Percentiles rank a stretch among this genome's conserved stretches.
Conservation (phyloP, 768 basidiomycete genomes). For the Ramaria sp. region DNA sequence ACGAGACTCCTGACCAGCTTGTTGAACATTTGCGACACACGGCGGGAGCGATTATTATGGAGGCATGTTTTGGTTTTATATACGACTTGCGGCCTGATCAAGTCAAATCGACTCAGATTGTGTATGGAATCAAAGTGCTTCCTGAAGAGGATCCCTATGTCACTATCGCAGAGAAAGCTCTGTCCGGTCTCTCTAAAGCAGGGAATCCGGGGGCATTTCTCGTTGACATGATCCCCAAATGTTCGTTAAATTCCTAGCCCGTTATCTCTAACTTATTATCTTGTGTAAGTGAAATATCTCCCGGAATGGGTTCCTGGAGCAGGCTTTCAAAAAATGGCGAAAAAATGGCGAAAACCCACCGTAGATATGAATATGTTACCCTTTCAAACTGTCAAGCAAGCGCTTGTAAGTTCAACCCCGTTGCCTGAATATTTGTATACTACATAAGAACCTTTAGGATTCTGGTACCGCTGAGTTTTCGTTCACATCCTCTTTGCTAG, state of each 20-base stretch:
- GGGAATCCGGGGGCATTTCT: conserved; percentile 43
- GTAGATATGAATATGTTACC: neutral
- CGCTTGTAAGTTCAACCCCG: neutral
- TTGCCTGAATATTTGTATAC: neutral
- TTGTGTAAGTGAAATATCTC: conserved; percentile 3
- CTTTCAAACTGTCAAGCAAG: neutral
- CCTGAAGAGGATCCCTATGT: conserved; percentile 34
- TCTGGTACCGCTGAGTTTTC: conserved; percentile 7
- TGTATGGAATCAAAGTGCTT: conserved; percentile 33
- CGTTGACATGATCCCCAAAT: conserved; percentile 36
- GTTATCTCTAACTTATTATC: neutral
- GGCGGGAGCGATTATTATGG: neutral
- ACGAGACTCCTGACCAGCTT: conserved; percentile 32
- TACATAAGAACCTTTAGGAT: neutral
- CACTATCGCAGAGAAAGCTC: conserved; percentile 38
- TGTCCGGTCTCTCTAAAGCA: conserved; percentile 42
- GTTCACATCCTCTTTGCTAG: conserved; percentile 16
- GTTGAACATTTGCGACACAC: neutral
- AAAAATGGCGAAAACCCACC: neutral
- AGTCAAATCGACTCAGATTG: conserved; percentile 22
- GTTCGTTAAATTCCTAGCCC: conserved; percentile 16
- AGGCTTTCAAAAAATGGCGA: conserved; percentile 1
- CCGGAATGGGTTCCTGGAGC: conserved; percentile 9
- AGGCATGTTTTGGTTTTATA: neutral
- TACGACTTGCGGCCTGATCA: too few species aligned